Conservation (phyloP, 169 alveolate genomes). For the Plasmodium cynomolgi region DNA sequence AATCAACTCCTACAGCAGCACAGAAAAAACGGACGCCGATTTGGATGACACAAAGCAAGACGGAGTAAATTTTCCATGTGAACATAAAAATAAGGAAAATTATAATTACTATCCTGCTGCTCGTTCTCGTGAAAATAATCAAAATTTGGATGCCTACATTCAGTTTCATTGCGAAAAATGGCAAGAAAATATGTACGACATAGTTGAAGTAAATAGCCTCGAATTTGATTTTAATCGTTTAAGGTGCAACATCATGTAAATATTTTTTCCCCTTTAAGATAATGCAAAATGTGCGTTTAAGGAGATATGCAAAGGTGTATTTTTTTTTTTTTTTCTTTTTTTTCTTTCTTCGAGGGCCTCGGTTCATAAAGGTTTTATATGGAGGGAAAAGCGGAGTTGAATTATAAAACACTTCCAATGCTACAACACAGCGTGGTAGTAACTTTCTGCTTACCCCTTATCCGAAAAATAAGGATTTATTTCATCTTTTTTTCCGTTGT, state of each 20-base stretch:
- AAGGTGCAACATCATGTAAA: constrained; percentile 63
- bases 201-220: constrained; percentile 72
- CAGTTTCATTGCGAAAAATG: constrained; percentile 75
- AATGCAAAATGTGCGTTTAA: neutral
- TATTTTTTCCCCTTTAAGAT: neutral
- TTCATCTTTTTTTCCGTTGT: neutral
- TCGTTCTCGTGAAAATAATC: constrained; percentile 4
- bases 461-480: neutral
- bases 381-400: neutral
- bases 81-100: constrained; percentile 21
- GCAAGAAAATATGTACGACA: constrained; percentile 75
- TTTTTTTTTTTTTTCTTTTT: neutral
- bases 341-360: neutral
- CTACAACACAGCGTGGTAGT: neutral
- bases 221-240: constrained; percentile 66
- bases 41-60: neutral
- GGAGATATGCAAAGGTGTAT: constrained; percentile 21
- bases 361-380: neutral
- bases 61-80: constrained; percentile 6
- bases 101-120: constrained; percentile 8
- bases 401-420: neutral
- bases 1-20: constrained; percentile 45
- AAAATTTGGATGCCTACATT: constrained; percentile 63
- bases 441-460: neutral
- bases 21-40: neutral